Evolutionary conservation across 2,329 filamentous ascomycete species (phyloP).

Genomic region (Neonectria faginata): DNA sequence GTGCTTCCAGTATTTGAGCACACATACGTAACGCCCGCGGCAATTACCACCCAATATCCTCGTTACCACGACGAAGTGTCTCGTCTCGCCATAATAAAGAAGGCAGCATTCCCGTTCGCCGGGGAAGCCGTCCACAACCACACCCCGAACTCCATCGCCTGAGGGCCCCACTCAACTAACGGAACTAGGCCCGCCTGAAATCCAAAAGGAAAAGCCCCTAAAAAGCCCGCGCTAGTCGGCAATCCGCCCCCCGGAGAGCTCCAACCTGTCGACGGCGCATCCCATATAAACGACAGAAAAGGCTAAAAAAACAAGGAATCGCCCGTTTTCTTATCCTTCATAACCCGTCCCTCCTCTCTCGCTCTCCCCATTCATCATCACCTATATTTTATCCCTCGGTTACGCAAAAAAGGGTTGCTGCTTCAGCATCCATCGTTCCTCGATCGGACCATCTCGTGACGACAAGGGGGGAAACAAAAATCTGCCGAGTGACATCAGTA

Average conservation of each 20-base stretch:
- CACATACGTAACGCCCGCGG: not conserved
- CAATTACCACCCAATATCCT: not conserved
- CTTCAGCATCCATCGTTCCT: not conserved
- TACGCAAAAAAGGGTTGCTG: too few species aligned
- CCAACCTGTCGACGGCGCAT: not conserved
- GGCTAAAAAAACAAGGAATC: conserved; percentile 21
- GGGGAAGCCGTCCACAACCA: too few species aligned
- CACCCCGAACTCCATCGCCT: not conserved
- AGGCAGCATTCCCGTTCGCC: not conserved
- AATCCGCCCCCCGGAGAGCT: conserved; percentile 2
- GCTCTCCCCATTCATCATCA: not conserved
- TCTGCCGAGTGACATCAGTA: conserved; percentile 15
- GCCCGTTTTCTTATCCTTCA: not conserved
- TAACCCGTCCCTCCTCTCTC: not conserved
- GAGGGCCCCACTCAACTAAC: not conserved
- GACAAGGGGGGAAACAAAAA: conserved; percentile 2
- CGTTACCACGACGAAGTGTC: not conserved
- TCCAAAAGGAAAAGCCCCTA: not conserved
- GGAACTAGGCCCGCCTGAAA: not conserved
- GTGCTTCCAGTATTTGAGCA: not conserved
- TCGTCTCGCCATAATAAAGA: not conserved
- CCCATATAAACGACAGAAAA: conserved; percentile 12
- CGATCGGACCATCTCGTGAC: conserved; percentile 9
- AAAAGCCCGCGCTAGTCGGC: not conserved
- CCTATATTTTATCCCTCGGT: not conserved